phyloP scores from a whole-genome alignment of 2,329 filamentous ascomycete genomes.

The Ophiocordyceps robertsii region DNA sequence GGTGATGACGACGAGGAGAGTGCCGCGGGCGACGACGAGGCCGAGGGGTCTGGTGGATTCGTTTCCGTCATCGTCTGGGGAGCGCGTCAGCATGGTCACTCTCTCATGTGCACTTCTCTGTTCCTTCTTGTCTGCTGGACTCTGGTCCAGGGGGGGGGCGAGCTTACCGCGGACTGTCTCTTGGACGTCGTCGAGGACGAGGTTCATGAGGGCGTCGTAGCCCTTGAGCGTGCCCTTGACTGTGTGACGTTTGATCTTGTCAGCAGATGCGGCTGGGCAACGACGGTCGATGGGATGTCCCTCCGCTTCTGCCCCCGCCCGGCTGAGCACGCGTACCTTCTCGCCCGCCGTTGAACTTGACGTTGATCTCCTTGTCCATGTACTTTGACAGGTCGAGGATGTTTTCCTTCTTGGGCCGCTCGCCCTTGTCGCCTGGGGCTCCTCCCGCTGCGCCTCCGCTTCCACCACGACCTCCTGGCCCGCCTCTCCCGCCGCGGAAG shows the following conservation, averaged over 20 bases:
- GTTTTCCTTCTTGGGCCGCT: conserved; percentile 95
- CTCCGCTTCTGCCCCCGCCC: too few relatives aligned
- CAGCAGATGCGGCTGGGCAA: too few relatives aligned
- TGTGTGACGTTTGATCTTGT: neutral
- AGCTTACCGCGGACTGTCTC: conserved; percentile 71
- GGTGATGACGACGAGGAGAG: conserved; percentile 81
- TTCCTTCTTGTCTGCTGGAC: neutral
- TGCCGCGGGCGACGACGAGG: conserved; percentile 81
- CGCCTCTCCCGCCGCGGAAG: conserved; percentile 27
- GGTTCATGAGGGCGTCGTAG: conserved; percentile 95
- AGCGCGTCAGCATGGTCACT: neutral
- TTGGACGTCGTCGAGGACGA: conserved; percentile 88
- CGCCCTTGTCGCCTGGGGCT: conserved; percentile 35
- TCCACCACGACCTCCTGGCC: conserved; percentile 33
- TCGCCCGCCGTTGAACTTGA: conserved; percentile 92
- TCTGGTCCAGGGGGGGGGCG: too few relatives aligned
- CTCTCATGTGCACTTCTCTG: neutral
- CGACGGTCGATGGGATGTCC: too few relatives aligned
- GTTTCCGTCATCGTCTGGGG: conserved; percentile 80
- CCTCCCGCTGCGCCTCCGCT: conserved; percentile 30
- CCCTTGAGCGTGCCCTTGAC: conserved; percentile 67
- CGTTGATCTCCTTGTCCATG: conserved; percentile 88
- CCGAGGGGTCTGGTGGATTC: conserved; percentile 69
- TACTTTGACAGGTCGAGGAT: conserved; percentile 93
- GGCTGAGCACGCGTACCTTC: conserved; percentile 47